phyloP scores from a whole-genome alignment of 805 yeast species.

The Candida peoriensis region DNA sequence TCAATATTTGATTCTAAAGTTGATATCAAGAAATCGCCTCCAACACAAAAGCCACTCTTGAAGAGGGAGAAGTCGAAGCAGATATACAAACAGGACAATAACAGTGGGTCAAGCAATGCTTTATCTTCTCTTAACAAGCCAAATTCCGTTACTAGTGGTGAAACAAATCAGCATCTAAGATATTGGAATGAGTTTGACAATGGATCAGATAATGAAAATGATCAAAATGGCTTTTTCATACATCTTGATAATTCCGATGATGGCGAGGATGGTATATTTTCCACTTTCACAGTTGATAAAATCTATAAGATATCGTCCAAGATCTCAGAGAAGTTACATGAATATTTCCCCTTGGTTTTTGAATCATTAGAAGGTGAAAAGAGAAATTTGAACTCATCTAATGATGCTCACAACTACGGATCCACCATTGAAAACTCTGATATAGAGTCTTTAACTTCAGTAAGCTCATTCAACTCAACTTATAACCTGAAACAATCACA shows the following conservation, averaged over 20 bases:
- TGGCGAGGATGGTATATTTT: slow-evolving; percentile 14
- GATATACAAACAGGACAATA: neutral
- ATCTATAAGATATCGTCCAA: slow-evolving; percentile 18
- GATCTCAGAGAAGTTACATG: slow-evolving; percentile 11
- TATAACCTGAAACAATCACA: slow-evolving; percentile 2
- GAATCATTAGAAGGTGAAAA: slow-evolving; percentile 1
- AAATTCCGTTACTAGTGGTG: slow-evolving; percentile 10
- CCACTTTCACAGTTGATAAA: slow-evolving; percentile 24
- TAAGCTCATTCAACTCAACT: slow-evolving; percentile 3
- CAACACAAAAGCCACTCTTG: slow-evolving; percentile 5
- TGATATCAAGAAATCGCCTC: slow-evolving; percentile 46
- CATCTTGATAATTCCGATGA: slow-evolving; percentile 28
- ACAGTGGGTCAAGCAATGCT: neutral
- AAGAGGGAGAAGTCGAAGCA: slow-evolving; percentile 5
- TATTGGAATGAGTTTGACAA: slow-evolving; percentile 71
- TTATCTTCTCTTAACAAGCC: neutral
- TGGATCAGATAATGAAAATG: slow-evolving; percentile 47
- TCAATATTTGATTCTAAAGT: slow-evolving; percentile 21
- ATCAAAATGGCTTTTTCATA: slow-evolving; percentile 32
- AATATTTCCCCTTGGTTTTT: slow-evolving; percentile 18
- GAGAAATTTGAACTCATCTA: neutral
- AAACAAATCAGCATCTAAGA: slow-evolving; percentile 21
- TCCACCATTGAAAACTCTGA: slow-evolving; percentile 5
- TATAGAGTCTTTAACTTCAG: slow-evolving; percentile 11
- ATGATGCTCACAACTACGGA: slow-evolving; percentile 1